These are phyloP conservation scores for Prinsepia uniflora DNA, from an alignment of 306 rosid genomes.

Conservation along the genomic window DNA sequence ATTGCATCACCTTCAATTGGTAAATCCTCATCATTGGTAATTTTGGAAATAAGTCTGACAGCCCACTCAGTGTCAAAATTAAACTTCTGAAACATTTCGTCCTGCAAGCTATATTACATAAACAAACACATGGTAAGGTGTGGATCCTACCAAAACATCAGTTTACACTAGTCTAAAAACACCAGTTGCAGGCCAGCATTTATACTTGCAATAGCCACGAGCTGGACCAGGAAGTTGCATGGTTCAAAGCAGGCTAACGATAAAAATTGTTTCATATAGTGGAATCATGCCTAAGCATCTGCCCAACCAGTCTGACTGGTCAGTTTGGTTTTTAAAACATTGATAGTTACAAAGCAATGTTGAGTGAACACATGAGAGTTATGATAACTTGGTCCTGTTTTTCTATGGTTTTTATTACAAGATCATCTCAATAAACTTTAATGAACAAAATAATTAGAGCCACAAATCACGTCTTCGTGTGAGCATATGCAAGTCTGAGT, in stretches of 20 bases:
- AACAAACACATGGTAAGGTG: slow-evolving; percentile 24
- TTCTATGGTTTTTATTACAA: not conserved
- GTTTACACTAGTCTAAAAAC: not conserved
- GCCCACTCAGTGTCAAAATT: slow-evolving; percentile 99
- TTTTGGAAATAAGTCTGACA: slow-evolving; percentile 80
- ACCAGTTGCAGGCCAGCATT: not conserved
- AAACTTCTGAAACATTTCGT: slow-evolving; percentile 95
- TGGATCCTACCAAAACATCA: slow-evolving; percentile 10
- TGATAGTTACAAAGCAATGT: not conserved
- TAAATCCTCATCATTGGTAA: slow-evolving; percentile 84
- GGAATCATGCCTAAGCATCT: not conserved
- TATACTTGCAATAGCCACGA: not conserved
- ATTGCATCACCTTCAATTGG: slow-evolving; percentile 89
- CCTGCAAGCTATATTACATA: slow-evolving; percentile 83
- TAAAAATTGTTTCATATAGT: not conserved
- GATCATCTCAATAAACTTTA: not conserved
- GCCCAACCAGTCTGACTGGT: not conserved
- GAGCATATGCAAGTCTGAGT: not conserved
- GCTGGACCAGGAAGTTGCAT: not conserved
- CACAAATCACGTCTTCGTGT: not conserved
- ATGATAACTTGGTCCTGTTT: not conserved
- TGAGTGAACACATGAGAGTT: not conserved
- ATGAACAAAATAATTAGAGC: not conserved
- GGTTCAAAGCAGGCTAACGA: not conserved
- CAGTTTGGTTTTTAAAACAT: slow-evolving; percentile 3